A percentile compares a stretch with the other conserved stretches of the same genome.
phyloP scores from a whole-genome alignment of 2,329 filamentous ascomycete species.

The Dactylonectria macrodidyma region DNA sequence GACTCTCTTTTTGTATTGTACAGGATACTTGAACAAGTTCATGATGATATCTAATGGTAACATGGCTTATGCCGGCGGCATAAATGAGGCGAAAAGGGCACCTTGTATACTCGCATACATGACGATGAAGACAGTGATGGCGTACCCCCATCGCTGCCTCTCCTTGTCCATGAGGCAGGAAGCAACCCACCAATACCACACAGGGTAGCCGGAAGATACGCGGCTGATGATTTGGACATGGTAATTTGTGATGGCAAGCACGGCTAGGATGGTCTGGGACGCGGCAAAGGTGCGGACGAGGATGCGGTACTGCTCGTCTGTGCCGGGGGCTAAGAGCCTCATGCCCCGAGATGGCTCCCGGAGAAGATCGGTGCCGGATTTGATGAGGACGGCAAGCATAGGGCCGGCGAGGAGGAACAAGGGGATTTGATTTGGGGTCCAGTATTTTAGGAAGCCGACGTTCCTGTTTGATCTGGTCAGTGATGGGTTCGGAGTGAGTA shows the following conservation, averaged over 20 bases:
- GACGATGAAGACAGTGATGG: constrained; percentile 77
- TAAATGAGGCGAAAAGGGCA: constrained; percentile 87
- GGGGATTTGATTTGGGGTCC: constrained; percentile 88
- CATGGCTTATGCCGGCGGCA: constrained; percentile 81
- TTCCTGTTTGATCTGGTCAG: constrained; percentile 71
- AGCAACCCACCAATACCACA: constrained; percentile 91
- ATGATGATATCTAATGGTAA: background rate
- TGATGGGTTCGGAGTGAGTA: constrained; percentile 27
- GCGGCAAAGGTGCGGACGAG: constrained; percentile 74
- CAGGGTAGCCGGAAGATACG: constrained; percentile 87
- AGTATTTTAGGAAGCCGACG: constrained; percentile 89
- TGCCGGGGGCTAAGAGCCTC: constrained; percentile 10
- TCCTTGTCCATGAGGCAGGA: constrained; percentile 56
- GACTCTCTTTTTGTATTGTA: background rate
- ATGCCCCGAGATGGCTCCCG: constrained; percentile 38
- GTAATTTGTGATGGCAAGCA: constrained; percentile 82
- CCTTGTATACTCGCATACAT: constrained; percentile 89
- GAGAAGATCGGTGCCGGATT: constrained; percentile 68
- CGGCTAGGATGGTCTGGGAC: constrained; percentile 79
- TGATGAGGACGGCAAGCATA: constrained; percentile 75
- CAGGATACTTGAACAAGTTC: background rate
- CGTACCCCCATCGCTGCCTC: constrained; percentile 51
- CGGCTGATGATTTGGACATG: constrained; percentile 96
- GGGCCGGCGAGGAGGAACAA: constrained; percentile 89
- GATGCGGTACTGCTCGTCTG: constrained; percentile 35